A percentile compares a stretch with the other conserved stretches of the same genome.
Evolutionary conservation across 108 stramenopile species (phyloP).

Genomic region (Stephanodiscus triporus): DNA sequence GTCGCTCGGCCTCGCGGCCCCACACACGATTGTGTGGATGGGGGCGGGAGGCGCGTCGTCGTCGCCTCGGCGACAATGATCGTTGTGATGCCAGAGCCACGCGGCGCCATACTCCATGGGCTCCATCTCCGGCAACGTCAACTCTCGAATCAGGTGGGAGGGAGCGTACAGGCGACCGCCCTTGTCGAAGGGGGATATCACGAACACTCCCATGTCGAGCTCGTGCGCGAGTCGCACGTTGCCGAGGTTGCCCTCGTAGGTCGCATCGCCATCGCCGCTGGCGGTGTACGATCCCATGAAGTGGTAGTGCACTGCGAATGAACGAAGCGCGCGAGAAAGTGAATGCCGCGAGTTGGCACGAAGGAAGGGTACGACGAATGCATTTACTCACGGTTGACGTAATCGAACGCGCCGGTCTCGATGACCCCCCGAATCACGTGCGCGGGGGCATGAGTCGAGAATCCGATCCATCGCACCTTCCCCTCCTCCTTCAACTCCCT

Average conservation of each 20-base stretch:
- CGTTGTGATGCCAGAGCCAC: constrained; percentile 74
- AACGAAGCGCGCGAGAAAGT: not conserved
- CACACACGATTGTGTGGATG: constrained; percentile 68
- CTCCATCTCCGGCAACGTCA: constrained; percentile 79
- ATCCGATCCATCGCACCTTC: constrained; percentile 85
- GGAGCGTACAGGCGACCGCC: constrained; percentile 81
- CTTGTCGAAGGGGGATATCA: constrained; percentile 91
- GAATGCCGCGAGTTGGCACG: not conserved
- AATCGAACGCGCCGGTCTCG: constrained; percentile 80
- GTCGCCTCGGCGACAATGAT: constrained; percentile 23
- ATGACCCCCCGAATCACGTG: constrained; percentile 71
- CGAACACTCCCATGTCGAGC: constrained; percentile 88
- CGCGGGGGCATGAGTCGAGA: constrained; percentile 84
- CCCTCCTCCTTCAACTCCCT: constrained; percentile 65
- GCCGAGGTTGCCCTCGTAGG: constrained; percentile 63
- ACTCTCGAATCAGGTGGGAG: constrained; percentile 62
- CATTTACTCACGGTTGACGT: constrained; percentile 62
- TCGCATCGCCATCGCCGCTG: constrained; percentile 59
- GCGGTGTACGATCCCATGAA: constrained; percentile 87
- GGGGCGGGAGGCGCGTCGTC: constrained; percentile 20
- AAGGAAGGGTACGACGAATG: not conserved
- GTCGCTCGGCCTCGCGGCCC: constrained; percentile 78
- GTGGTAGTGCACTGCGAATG: constrained; percentile 75
- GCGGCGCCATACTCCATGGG: constrained; percentile 65
- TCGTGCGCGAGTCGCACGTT: constrained; percentile 64